Base-by-base conservation (phyloP, 352 stramenopile species). In the Pythium grandisporangium region DNA sequence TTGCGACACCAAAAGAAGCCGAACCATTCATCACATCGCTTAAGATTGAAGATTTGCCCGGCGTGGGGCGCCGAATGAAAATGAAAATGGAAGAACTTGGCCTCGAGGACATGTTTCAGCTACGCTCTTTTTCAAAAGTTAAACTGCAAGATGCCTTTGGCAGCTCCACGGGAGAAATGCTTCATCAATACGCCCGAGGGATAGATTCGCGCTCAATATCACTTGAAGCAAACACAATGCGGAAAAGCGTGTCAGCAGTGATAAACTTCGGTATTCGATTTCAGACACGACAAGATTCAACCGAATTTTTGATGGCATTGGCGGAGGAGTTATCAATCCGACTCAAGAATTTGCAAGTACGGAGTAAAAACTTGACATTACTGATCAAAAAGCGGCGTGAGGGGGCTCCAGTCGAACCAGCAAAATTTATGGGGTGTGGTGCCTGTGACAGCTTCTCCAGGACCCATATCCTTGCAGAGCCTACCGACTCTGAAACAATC, bases 241-340 rank as follows among this genome's bases (percentile, higher is more conserved):
- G 80, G 2, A 96, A 96, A 55, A 95, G 80, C 34, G 77, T 97
- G 4, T 93, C 83, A 11, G 84, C 88, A 2, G 81, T 96, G n/a
- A 71, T 96, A 7, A 96, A 95, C 55, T 97, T 93, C 51, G 88
- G 88, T 1, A 91, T 97, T 39, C 77, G 88, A 0, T 95, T 96
- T 29, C 64, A 89, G n/a, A 70, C 58, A 20, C 78, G 70, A 55
- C 46, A 76, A 24, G 67, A 87, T 21, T 66, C 80, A n/a, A 82
- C 76, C 1, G 59, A 70, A 13, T 97, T 97, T 37, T 53, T 97
- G 25, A 63, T 65, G 40, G 72, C 80, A 14, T 43, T 97, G 11
- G 70, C 72, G 0, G 70, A 84, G 14, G 87, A 96, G 42, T 41
- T 95, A 13, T 65, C 61, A 4, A 53, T 50, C 1, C 70, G 84